Conservation (phyloP, 83 land plant genomes). For the Isoetes engelmannii region DNA sequence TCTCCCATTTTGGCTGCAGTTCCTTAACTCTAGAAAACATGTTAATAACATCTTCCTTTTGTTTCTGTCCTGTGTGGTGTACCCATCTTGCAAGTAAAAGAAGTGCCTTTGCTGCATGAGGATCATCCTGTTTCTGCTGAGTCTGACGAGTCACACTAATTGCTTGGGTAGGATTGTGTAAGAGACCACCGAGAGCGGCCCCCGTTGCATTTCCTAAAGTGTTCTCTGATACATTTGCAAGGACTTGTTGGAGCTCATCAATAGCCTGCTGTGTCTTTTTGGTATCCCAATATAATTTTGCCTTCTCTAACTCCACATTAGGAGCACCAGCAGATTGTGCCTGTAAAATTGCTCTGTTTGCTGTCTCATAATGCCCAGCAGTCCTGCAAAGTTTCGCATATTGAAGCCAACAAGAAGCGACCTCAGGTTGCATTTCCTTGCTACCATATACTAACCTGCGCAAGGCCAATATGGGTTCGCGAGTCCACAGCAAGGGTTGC, state of each 20-base stretch:
- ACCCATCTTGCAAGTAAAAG: slow-evolving; percentile 93
- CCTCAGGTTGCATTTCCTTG: slow-evolving; percentile 58
- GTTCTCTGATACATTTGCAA: slow-evolving; percentile 63
- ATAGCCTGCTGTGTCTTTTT: slow-evolving; percentile 81
- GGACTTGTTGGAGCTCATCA: slow-evolving; percentile 78
- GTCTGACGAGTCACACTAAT: slow-evolving; percentile 17
- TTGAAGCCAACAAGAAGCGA: slow-evolving; percentile 94
- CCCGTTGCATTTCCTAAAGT: slow-evolving; percentile 56
- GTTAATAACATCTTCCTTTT: slow-evolving; percentile 85
- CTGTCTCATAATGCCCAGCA: slow-evolving; percentile 97
- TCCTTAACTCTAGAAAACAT: slow-evolving; percentile 78
- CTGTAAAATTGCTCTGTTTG: slow-evolving; percentile 84
- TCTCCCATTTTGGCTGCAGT: slow-evolving; percentile 93
- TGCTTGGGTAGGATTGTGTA: slow-evolving; percentile 38
- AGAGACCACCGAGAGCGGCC: slow-evolving; percentile 62
- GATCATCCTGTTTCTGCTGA: slow-evolving; percentile 33
- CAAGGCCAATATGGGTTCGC: slow-evolving; percentile 89
- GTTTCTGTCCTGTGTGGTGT: slow-evolving; percentile 95
- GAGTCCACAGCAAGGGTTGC: slow-evolving; percentile 91
- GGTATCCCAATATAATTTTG: slow-evolving; percentile 83
- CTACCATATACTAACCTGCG: slow-evolving; percentile 70
- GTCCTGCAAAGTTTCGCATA: slow-evolving; percentile 95
- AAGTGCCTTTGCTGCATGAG: slow-evolving; percentile 71
- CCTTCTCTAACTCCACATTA: slow-evolving; percentile 86
- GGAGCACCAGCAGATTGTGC: slow-evolving; percentile 84